Conservation (phyloP, 164 flowering plant species). For the Annona cherimola region DNA sequence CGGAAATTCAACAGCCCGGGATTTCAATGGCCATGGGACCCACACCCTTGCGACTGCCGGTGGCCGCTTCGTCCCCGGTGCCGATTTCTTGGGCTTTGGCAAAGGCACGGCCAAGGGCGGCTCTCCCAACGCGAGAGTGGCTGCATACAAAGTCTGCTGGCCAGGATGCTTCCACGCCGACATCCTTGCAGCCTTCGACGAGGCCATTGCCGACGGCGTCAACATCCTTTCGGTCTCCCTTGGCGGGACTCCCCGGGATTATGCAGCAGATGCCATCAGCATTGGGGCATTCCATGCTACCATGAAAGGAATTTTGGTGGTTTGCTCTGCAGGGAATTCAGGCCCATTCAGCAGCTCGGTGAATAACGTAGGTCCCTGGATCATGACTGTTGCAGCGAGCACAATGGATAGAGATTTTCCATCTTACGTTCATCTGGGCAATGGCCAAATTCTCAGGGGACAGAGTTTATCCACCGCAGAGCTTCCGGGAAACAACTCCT, state of each 20-base stretch:
- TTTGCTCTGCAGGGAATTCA: slow-evolving; percentile 3
- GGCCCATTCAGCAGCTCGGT: neutral
- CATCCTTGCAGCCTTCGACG: slow-evolving; percentile 48
- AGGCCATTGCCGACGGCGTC: slow-evolving; percentile 55
- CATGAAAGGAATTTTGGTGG: neutral
- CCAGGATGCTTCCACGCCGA: slow-evolving; percentile 40
- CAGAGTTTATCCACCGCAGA: slow-evolving; percentile 53
- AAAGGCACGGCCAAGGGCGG: slow-evolving; percentile 68
- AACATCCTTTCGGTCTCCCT: slow-evolving; percentile 44
- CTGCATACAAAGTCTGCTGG: slow-evolving; percentile 14
- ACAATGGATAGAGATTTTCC: slow-evolving; percentile 7
- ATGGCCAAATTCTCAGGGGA: slow-evolving; percentile 38
- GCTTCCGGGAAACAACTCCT: slow-evolving; percentile 18
- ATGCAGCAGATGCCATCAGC: slow-evolving; percentile 32
- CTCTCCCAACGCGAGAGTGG: slow-evolving; percentile 40
- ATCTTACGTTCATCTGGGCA: neutral
- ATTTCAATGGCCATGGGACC: neutral
- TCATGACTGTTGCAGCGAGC: slow-evolving; percentile 9
- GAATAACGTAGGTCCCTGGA: slow-evolving; percentile 2
- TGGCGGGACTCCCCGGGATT: slow-evolving; percentile 34
- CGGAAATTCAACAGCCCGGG: neutral
- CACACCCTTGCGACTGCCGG: slow-evolving; percentile 8
- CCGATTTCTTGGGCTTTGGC: slow-evolving; percentile 36
- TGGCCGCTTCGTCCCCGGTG: neutral
- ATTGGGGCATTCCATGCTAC: slow-evolving; percentile 51